Evolutionary conservation across 116 monocot species (phyloP).

Genomic region (Zostera marina): DNA sequence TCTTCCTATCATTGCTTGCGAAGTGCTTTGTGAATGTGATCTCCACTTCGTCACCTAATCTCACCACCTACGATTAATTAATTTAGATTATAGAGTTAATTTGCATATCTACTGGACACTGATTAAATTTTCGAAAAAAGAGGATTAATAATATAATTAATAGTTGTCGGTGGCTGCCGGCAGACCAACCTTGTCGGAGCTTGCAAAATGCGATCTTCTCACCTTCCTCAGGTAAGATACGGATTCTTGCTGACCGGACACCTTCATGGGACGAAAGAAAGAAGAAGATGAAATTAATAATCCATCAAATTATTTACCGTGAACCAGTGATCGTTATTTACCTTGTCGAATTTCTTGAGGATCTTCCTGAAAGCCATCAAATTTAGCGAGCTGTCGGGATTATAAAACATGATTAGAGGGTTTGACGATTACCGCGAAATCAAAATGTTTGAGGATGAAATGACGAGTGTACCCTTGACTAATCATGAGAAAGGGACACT

Average conservation of each 20-base stretch:
- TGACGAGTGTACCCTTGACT: too few relatives aligned
- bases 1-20: constrained; percentile 63
- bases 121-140: too few relatives aligned
- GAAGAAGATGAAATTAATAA: too few relatives aligned
- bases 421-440: too few relatives aligned
- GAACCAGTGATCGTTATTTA: too few relatives aligned
- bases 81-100: not conserved
- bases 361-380: constrained; percentile 90
- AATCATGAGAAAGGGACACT: too few relatives aligned
- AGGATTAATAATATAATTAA: too few relatives aligned
- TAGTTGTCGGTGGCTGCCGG: too few relatives aligned
- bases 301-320: too few relatives aligned
- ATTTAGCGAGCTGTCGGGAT: constrained; percentile 59
- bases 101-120: too few relatives aligned
- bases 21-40: constrained; percentile 73
- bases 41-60: constrained; percentile 74
- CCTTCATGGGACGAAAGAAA: constrained; percentile 22
- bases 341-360: constrained; percentile 89
- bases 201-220: constrained; percentile 70
- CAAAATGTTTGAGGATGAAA: too few relatives aligned
- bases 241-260: constrained; percentile 48
- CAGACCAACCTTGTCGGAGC: constrained; percentile 36
- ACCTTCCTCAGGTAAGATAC: constrained; percentile 49
- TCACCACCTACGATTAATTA: constrained; percentile 45
- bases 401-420: not conserved